Evolutionary conservation across 805 yeast species (phyloP), one percentile per base, ranked within the genome.

Genomic region (Suhomyces sp.): DNA sequence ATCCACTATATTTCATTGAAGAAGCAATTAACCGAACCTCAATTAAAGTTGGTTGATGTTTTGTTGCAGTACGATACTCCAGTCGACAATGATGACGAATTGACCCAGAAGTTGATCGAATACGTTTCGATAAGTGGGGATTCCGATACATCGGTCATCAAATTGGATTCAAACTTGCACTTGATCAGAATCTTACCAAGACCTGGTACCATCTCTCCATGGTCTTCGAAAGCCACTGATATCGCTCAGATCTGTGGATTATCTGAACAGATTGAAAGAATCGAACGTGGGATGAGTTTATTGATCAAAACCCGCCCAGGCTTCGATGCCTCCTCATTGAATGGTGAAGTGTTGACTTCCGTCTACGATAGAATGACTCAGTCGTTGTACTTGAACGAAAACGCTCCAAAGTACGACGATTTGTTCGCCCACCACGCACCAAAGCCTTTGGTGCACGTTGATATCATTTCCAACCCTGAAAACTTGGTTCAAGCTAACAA

Each of bases 181-280:
- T 73, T 91, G 58, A 72, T 93, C 46, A 81, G 96, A 67, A 79
- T 94, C 49, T 78, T 91, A 49, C 99, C 99, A 44, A 84, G 98
- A 70, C 77, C 91, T 6, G 99, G 99, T 56, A 94, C 99, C 10
- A 93, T 94, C 59, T 92, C 98, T 24, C 98, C 99, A 33, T 94
- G 99, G 99, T 90, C 97, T 8, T 92, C 98, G 12, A 94, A 94
- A 74, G 99, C 99, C 26, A 92, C 99, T 41, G 93, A 94, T 72
- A 94, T 94, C 60, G 82, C 92, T 49, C 83, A 85, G 52, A 96
- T 89, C 52, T 90, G 97, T 73, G 97, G 97, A 8, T 79, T 94
- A 55, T 81, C 77, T 38, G 77, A 79, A 17, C 81, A 79, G 55
- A 78, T 94, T 47, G 89, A 84, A 64, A 82, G 98, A 63, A 85